Evolutionary conservation across 352 stramenopile species (phyloP).

Genomic region (Pythium chondricola): DNA sequence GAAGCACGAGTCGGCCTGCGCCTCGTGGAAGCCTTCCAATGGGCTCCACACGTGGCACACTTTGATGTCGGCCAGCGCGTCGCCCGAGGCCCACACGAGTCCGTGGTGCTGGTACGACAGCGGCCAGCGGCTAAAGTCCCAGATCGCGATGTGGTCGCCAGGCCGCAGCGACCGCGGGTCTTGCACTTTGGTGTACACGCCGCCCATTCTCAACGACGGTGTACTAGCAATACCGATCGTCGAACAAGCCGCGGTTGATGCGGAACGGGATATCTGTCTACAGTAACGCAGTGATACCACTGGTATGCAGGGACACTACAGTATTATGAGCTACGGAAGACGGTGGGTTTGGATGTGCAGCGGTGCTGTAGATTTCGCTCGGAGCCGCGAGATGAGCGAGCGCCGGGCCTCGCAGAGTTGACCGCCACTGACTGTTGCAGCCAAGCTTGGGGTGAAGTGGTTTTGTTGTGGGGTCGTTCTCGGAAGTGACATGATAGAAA

Average conservation of each 20-base stretch:
- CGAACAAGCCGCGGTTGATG: no score
- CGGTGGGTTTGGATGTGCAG: no score
- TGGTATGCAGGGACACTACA: no score
- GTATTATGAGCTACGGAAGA: no score
- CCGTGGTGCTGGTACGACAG: slow-evolving; percentile 84
- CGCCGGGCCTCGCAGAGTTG: no score
- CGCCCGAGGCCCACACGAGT: slow-evolving; percentile 78
- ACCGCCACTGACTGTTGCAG: no score
- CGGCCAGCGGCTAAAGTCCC: slow-evolving; percentile 82
- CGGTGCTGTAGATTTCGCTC: no score
- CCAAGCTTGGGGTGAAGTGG: no score
- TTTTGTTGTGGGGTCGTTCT: not conserved
- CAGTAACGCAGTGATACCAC: no score
- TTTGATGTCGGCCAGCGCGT: slow-evolving; percentile 48
- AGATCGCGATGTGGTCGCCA: slow-evolving; percentile 81
- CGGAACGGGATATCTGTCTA: no score
- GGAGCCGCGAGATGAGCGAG: no score
- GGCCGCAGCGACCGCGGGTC: slow-evolving; percentile 69
- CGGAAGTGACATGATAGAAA: not conserved
- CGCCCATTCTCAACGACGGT: slow-evolving; percentile 38
- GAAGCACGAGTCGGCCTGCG: slow-evolving; percentile 81
- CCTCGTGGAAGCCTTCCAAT: slow-evolving; percentile 59
- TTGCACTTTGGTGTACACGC: slow-evolving; percentile 73
- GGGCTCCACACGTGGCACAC: slow-evolving; percentile 85
- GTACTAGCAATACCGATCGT: no score